Evolutionary conservation across 805 yeast genomes (phyloP).

Genomic region (Danielia reshetovae): DNA sequence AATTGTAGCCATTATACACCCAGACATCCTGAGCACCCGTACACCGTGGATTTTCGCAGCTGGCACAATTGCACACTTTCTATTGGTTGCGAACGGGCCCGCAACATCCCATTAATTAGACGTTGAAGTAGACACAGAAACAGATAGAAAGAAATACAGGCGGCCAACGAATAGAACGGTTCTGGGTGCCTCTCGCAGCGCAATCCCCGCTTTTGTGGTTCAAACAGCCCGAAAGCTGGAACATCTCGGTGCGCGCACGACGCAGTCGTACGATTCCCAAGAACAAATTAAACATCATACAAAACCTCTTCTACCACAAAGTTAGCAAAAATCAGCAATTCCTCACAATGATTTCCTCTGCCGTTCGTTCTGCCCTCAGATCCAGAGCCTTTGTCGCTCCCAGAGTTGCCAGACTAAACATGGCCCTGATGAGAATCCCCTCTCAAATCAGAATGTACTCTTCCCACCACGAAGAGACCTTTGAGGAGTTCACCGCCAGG

Average conservation of each 20-base stretch:
- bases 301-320: too few relatives aligned
- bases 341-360: slow-evolving; percentile 31
- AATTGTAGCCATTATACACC: background rate
- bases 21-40: background rate
- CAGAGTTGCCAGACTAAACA: slow-evolving; percentile 22
- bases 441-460: slow-evolving; percentile 70
- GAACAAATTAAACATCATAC: slow-evolving; percentile 1
- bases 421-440: slow-evolving; percentile 20
- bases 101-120: too few relatives aligned
- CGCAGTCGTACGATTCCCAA: slow-evolving; percentile 13
- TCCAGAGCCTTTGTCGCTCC: slow-evolving; percentile 29
- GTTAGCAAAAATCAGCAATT: slow-evolving; percentile 1
- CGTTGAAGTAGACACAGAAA: background rate
- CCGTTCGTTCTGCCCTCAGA: slow-evolving; percentile 42
- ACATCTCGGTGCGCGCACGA: slow-evolving; percentile 12
- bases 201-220: too few relatives aligned
- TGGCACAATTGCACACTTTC: slow-evolving; percentile 2
- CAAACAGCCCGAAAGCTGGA: too few relatives aligned
- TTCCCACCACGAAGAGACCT: slow-evolving; percentile 85
- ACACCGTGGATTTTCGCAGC: background rate
- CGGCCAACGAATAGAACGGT: too few relatives aligned
- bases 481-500: slow-evolving; percentile 89
- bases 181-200: too few relatives aligned
- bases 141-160: background rate
- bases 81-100: slow-evolving; percentile 4